Base-by-base conservation (phyloP, 495 filamentous ascomycete species). In the Pyrenula aspistea region DNA sequence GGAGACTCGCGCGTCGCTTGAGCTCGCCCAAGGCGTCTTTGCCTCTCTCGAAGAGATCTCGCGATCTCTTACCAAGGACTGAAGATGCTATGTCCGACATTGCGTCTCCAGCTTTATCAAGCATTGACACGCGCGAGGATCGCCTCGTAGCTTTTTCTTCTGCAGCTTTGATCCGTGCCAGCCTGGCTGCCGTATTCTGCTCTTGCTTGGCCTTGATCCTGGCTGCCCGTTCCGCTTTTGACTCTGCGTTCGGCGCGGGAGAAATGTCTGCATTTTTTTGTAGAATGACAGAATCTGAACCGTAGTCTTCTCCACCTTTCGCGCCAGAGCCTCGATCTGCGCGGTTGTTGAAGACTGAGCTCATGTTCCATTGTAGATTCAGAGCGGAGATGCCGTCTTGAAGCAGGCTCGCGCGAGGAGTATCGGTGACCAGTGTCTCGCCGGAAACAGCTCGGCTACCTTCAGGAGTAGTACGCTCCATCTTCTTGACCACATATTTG, bases 61-160 rank as follows among this genome's bases (percentile, higher is more conserved):
- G 65, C 20, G 74, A 68, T 49, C 81, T 72, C 69, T 84, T 85
- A 22, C 81, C 81, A 53, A 84, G 60, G 50, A 77, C 75, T 61
- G 65, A 71, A 52, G 59, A 70, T 51, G 71, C 70, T 56, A 73
- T 70, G 15, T 63, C 70, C 10, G 50, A 52, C n/a, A 77, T 59
- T 2, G 77, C 53, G 51, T 69, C 72, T 1, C 73, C 71, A 1
- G 76, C 73, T 53, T 72, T 75, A n/a, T 63, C 65, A 24, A 77
- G 24, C 21, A 77, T 12, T 56, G 68, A 70, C 55, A 75, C 57
- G 25, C 77, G 74, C 54, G 68, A 61, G 49, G 75, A 76, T 4
- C 70, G 64, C 53, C 68, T 64, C 52, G 60, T 57, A n/a, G 65
- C 59, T 22, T 55, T 59, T 12, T 57, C 57, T 53, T 64, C 58